phyloP scores from a whole-genome alignment of 2,329 filamentous ascomycete species.

The Monosporascus sp. region DNA sequence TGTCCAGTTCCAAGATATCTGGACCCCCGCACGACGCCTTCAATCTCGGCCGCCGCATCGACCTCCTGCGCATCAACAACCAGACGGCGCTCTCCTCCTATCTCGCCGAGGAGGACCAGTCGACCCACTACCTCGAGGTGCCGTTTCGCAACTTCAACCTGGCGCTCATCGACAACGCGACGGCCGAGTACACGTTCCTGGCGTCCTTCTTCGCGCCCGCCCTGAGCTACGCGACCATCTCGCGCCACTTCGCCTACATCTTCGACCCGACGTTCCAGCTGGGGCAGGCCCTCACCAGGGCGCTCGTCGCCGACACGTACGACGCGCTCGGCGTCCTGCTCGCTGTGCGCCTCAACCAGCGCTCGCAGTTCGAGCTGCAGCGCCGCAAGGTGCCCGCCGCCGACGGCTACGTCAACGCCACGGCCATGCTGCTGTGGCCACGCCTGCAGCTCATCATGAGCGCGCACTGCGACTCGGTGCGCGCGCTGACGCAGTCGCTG shows the following conservation, averaged over 20 bases:
- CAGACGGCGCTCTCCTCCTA: conserved; percentile 79
- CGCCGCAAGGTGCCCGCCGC: conserved; percentile 82
- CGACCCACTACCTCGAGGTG: conserved; percentile 79
- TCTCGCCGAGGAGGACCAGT: conserved; percentile 83
- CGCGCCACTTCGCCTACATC: conserved; percentile 78
- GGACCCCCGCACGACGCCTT: conserved; percentile 77
- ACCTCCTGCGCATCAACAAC: conserved; percentile 69
- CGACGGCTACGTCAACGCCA: conserved; percentile 89
- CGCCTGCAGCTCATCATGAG: conserved; percentile 93
- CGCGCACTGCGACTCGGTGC: conserved; percentile 82
- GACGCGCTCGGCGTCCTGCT: conserved; percentile 84
- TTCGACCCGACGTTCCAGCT: conserved; percentile 88
- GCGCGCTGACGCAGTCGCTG: conserved; percentile 50
- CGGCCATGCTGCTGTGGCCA: conserved; percentile 94
- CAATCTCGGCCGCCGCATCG: conserved; percentile 78
- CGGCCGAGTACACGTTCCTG: conserved; percentile 90
- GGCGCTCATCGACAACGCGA: conserved; percentile 87
- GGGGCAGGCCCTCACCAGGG: conserved; percentile 70
- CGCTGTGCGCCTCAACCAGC: conserved; percentile 90
- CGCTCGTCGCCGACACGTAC: conserved; percentile 68
- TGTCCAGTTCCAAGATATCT: conserved; percentile 45
- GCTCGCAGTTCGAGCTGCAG: conserved; percentile 90
- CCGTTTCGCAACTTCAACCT: conserved; percentile 94
- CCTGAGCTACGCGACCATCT: conserved; percentile 69
- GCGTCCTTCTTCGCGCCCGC: conserved; percentile 82